Percentiles rank a stretch among this genome's conserved stretches.
phyloP scores from a whole-genome alignment of 225 moss, liverwort and hornwort genomes.

The Lunularia cruciata region DNA sequence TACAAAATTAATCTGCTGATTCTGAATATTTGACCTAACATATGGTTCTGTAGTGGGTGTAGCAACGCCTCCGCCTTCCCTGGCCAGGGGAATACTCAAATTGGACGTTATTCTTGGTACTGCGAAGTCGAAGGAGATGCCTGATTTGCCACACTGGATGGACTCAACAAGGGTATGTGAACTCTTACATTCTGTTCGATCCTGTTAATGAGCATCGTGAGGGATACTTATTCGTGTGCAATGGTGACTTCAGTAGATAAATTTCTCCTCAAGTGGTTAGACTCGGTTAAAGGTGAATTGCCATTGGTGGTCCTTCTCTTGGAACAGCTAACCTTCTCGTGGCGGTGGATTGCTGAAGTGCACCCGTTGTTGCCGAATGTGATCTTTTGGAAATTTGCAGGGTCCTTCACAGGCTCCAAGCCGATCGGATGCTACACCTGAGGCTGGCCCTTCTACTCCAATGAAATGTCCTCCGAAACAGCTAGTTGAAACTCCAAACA shows the following conservation, averaged over 20 bases:
- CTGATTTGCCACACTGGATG: conserved; percentile 20
- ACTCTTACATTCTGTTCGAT: too few relatives aligned
- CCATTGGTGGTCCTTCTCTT: too few relatives aligned
- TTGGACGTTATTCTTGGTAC: background rate
- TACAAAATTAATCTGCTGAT: too few relatives aligned
- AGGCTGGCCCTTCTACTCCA: conserved; percentile 22
- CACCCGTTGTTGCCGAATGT: background rate
- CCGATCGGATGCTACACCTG: background rate
- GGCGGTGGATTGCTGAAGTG: too few relatives aligned
- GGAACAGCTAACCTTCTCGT: too few relatives aligned
- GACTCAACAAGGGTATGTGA: conserved; percentile 14
- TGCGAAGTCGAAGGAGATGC: conserved; percentile 5
- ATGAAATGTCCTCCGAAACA: conserved; percentile 23
- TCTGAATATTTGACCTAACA: conserved; percentile 3
- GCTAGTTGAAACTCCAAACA: conserved; percentile 3
- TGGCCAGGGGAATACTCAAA: background rate
- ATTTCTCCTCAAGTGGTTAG: too few relatives aligned
- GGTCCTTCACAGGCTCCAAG: background rate
- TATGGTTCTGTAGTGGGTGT: conserved; percentile 14
- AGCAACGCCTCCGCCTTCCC: conserved; percentile 5
- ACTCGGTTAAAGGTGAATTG: too few relatives aligned
- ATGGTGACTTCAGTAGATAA: too few relatives aligned
- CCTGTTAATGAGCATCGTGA: too few relatives aligned
- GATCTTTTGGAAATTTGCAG: background rate
- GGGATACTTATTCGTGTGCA: too few relatives aligned